Evolutionary conservation across 1,284 basidiomycete genomes (phyloP).

Genomic region (Phellopilus nigrolimitatus): DNA sequence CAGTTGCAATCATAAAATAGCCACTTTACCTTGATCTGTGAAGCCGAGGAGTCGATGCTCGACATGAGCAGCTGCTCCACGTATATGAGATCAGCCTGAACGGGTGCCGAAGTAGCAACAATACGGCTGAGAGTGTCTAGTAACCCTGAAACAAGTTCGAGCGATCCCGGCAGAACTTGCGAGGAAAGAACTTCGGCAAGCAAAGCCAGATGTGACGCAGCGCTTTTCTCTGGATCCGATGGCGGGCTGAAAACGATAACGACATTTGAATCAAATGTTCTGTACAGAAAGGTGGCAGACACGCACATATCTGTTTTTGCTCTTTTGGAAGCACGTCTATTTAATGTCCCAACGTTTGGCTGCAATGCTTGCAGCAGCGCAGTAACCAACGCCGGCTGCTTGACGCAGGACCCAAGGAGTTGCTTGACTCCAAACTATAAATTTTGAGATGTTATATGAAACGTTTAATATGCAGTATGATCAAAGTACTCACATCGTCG

Average conservation of each 20-base stretch:
- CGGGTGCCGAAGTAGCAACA: constrained; percentile 45
- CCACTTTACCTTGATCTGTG: constrained; percentile 47
- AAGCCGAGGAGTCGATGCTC: constrained; percentile 68
- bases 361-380: constrained; percentile 56
- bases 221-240: constrained; percentile 22
- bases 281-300: background rate
- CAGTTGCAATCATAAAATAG: constrained; percentile 15
- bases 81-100: constrained; percentile 66
- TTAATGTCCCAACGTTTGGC: constrained; percentile 36
- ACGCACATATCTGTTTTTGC: constrained; percentile 55
- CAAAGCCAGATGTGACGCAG: constrained; percentile 44
- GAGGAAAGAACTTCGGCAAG: constrained; percentile 72
- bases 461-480: background rate
- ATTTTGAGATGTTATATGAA: constrained; percentile 1
- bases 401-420: constrained; percentile 43
- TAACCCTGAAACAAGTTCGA: constrained; percentile 68
- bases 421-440: constrained; percentile 48
- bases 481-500: constrained; percentile 39
- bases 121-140: constrained; percentile 73
- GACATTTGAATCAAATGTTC: background rate
- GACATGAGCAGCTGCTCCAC: constrained; percentile 85
- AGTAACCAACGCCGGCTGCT: constrained; percentile 49
- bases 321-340: constrained; percentile 56
- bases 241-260: background rate
- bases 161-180: constrained; percentile 58